phyloP scores from a whole-genome alignment of 2,329 filamentous ascomycete genomes.

The Pezicula rhizophila region DNA sequence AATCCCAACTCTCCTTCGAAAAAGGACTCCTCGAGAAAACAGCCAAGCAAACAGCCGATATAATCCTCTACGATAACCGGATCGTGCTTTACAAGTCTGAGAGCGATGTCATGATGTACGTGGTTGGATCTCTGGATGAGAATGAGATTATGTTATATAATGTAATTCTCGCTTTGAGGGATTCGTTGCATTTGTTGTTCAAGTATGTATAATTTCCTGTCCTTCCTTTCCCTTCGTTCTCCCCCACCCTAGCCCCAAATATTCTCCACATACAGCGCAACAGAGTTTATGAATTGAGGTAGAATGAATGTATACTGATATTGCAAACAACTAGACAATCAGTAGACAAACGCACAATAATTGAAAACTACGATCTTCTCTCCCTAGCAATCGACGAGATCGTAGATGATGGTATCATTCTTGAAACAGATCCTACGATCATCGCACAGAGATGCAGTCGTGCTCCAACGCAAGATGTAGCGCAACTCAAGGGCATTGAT shows the following conservation, averaged over 20 bases:
- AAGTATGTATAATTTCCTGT: slow-evolving; percentile 54
- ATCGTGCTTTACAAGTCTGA: slow-evolving; percentile 98
- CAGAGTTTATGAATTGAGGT: neutral
- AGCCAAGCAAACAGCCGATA: slow-evolving; percentile 88
- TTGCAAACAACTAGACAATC: slow-evolving; percentile 64
- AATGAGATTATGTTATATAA: slow-evolving; percentile 97
- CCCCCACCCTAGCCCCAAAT: too few species aligned
- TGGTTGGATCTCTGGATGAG: slow-evolving; percentile 85
- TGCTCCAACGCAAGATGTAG: slow-evolving; percentile 82
- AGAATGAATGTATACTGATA: neutral
- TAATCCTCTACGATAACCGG: slow-evolving; percentile 95
- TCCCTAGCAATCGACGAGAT: slow-evolving; percentile 93
- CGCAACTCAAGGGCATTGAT: slow-evolving; percentile 86
- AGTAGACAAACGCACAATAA: slow-evolving; percentile 93
- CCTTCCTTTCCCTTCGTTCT: neutral
- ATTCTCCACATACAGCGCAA: neutral
- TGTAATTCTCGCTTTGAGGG: slow-evolving; percentile 83
- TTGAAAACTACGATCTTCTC: slow-evolving; percentile 97
- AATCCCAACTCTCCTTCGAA: slow-evolving; percentile 94
- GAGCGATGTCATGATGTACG: slow-evolving; percentile 93
- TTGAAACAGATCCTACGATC: slow-evolving; percentile 94
- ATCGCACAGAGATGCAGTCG: slow-evolving; percentile 88
- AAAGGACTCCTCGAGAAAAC: slow-evolving; percentile 95
- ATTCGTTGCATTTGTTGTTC: slow-evolving; percentile 83
- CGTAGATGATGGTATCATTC: slow-evolving; percentile 89